Conservation (phyloP, 768 basidiomycete genomes). For the Cantharellus anzutake region DNA sequence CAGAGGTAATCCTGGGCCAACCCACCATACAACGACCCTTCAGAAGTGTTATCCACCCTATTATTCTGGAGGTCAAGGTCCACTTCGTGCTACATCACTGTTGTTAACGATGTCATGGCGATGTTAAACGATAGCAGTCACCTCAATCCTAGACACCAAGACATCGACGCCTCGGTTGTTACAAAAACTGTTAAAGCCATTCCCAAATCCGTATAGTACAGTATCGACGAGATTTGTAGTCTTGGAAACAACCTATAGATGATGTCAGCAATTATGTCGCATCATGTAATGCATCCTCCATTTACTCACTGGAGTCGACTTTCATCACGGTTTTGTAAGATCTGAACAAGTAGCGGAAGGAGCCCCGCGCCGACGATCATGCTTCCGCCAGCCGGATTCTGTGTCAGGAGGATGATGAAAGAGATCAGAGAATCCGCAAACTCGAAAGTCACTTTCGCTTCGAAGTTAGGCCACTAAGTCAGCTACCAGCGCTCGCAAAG, state of each 20-base stretch:
- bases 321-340: slow-evolving; percentile 42
- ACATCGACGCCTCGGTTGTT: slow-evolving; percentile 66
- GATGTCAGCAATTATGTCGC: neutral
- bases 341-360: slow-evolving; percentile 72
- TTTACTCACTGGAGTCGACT: slow-evolving; percentile 28
- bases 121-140: slow-evolving; percentile 15
- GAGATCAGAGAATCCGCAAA: slow-evolving; percentile 56
- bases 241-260: slow-evolving; percentile 45
- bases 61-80: slow-evolving; percentile 43
- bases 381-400: slow-evolving; percentile 67
- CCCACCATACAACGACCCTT: slow-evolving; percentile 30
- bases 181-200: slow-evolving; percentile 75
- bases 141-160: slow-evolving; percentile 76
- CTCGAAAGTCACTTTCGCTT: slow-evolving; percentile 16
- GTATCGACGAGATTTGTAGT: slow-evolving; percentile 86
- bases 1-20: neutral
- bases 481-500: neutral
- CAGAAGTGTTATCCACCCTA: slow-evolving; percentile 26
- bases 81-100: slow-evolving; percentile 36
- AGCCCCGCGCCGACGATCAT: slow-evolving; percentile 93
- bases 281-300: no score
- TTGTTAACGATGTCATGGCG: neutral
- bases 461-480: neutral
- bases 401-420: slow-evolving; percentile 74
- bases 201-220: slow-evolving; percentile 74